Base-by-base conservation (phyloP, 306 rosid species). In the Sicyos baderoa region DNA sequence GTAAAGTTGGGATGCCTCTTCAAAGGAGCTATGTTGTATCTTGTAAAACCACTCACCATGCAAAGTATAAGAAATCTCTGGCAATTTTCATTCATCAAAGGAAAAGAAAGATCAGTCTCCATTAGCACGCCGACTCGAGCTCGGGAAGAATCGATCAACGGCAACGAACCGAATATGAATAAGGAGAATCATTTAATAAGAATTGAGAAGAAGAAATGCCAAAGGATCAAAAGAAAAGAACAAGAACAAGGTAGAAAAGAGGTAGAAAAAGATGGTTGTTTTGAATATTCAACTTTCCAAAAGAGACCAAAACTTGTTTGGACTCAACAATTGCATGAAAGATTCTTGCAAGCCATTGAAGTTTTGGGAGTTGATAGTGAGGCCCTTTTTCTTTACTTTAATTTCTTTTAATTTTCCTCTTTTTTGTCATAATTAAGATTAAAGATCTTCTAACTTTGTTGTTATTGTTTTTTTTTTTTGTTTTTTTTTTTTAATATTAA, bases 351-450 rank as follows among this genome's bases (percentile, higher is more conserved):
- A 44, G 82, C 81, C 72, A 57, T 72, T 51, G 27, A 14, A 2
- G 13, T 7, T 25, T 29, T 78, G 42, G 86, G 86, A 50, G 1
- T 50, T 19, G 59, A 71, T 6, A 78, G 89, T 87, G 44, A 81
- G 83, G 6, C 3, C 11, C n/a, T n/a, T 35, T n/a, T 8, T 37
- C 16, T 59, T 3, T 23, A 4, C 10, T 0, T 29, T 29, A 29
- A 37, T 37, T 8, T 19, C 5, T 40, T 37, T 40, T 40, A 40
- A 7, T 40, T 55, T 0, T 12, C 2, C 5, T 23, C 13, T 57
- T 13, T 14, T 29, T 37, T 0, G 2, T 55, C 9, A 15, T 22
- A 12, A 55, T 56, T 56, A 37, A 37, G n/a, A 37, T 29, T 29
- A 56, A 56, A 56, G 17, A 11, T 9, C 5, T 2, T 7, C 22